These are phyloP conservation scores for Globisporangium ultimum DNA, from an alignment of 352 stramenopile species.

Conservation along the genomic window DNA sequence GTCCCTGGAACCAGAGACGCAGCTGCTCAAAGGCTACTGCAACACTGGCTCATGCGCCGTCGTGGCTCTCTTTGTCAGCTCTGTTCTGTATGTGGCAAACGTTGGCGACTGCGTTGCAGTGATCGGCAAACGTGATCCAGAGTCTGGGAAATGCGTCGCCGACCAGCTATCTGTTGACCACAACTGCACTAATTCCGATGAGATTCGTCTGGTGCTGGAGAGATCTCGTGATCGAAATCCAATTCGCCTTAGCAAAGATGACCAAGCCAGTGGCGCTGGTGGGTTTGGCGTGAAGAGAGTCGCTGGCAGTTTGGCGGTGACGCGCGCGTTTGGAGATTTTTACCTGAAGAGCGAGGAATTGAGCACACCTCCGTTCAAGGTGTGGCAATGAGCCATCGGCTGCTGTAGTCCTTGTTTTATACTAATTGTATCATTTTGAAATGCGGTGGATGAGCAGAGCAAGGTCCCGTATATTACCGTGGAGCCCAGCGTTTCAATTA, in stretches of 20 bases:
- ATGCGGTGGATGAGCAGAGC: slow-evolving; percentile 28
- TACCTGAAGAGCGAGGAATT: slow-evolving; percentile 92
- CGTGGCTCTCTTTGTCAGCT: slow-evolving; percentile 55
- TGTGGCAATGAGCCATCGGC: slow-evolving; percentile 15
- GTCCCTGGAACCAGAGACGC: slow-evolving; percentile 29
- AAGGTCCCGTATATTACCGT: slow-evolving; percentile 80
- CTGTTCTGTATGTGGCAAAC: slow-evolving; percentile 84
- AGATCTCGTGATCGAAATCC: slow-evolving; percentile 70
- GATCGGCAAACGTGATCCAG: slow-evolving; percentile 59
- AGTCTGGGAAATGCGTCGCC: slow-evolving; percentile 22
- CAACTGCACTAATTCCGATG: slow-evolving; percentile 51
- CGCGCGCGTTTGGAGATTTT: slow-evolving; percentile 90
- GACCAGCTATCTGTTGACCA: slow-evolving; percentile 53
- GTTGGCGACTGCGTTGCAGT: slow-evolving; percentile 91
- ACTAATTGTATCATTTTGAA: slow-evolving; percentile 3
- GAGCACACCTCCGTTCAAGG: slow-evolving; percentile 91
- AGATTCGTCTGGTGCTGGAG: slow-evolving; percentile 54
- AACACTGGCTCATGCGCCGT: slow-evolving; percentile 69
- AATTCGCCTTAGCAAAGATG: slow-evolving; percentile 91
- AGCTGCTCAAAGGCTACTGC: slow-evolving; percentile 64
- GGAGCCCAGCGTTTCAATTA: slow-evolving; percentile 51
- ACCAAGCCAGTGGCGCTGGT: slow-evolving; percentile 65
- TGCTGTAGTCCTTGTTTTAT: background rate
- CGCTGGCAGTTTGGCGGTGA: slow-evolving; percentile 89
- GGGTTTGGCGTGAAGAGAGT: slow-evolving; percentile 88